Evolutionary conservation across 306 rosid species (phyloP).

Genomic region (Vigna reflexopilosa): DNA sequence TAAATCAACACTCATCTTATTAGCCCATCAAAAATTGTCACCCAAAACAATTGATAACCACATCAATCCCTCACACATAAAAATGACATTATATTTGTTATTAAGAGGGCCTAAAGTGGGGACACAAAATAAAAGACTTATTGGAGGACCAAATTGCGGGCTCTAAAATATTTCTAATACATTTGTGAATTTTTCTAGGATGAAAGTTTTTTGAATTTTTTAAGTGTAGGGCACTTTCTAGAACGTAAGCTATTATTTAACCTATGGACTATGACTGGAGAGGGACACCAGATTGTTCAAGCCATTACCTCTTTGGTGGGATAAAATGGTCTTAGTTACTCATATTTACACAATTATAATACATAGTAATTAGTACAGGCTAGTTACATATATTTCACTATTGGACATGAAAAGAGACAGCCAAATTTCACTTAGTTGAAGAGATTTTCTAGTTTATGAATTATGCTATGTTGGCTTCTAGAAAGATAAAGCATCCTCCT

Average conservation of each 20-base stretch:
- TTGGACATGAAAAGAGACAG: not conserved
- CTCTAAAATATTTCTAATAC: not conserved
- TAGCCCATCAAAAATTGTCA: not conserved
- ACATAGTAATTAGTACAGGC: not conserved
- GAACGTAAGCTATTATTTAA: not conserved
- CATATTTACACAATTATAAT: not conserved
- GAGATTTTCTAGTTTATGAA: slow-evolving; percentile 16
- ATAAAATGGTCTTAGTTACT: slow-evolving; percentile 17
- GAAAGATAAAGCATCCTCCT: not conserved
- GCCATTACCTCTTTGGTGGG: not conserved
- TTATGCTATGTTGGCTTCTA: slow-evolving; percentile 5
- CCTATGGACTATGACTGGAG: not conserved
- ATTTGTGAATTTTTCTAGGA: not conserved
- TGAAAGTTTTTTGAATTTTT: not conserved
- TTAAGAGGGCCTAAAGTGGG: not conserved
- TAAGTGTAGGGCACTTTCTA: not conserved
- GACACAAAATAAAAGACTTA: not conserved
- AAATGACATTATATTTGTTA: not conserved
- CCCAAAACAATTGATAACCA: not conserved
- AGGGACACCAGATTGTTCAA: not conserved
- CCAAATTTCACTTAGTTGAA: not conserved
- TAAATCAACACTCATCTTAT: not conserved
- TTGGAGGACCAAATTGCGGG: not conserved
- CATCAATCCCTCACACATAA: not conserved
- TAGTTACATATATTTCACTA: not conserved